These are phyloP conservation scores for Pseudogymnoascus sp. DNA, from an alignment of 2,329 filamentous ascomycete genomes.

Conservation along the genomic window DNA sequence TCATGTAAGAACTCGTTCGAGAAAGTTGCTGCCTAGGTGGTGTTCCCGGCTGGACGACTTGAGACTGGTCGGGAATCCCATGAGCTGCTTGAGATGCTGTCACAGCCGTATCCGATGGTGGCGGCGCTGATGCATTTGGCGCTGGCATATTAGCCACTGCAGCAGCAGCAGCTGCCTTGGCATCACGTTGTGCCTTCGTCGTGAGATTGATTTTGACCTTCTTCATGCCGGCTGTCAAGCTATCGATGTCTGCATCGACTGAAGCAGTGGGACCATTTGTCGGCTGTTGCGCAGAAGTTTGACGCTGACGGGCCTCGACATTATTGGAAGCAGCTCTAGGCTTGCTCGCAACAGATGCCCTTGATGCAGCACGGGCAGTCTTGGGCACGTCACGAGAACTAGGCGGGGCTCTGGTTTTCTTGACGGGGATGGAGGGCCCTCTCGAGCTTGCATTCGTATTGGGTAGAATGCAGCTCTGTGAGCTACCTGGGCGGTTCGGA, in stretches of 20 bases:
- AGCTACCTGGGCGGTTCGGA: constrained; percentile 31
- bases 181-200: constrained; percentile 48
- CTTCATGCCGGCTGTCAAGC: constrained; percentile 49
- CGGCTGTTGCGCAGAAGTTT: background rate
- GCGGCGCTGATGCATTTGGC: constrained; percentile 11
- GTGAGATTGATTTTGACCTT: constrained; percentile 55
- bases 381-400: constrained; percentile 34
- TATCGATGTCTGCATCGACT: constrained; percentile 37
- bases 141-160: constrained; percentile 17
- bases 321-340: background rate
- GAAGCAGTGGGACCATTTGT: background rate
- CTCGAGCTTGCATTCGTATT: constrained; percentile 36
- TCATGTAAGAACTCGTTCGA: background rate
- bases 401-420: constrained; percentile 48
- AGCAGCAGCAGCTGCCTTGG: constrained; percentile 31
- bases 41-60: background rate
- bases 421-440: constrained; percentile 35
- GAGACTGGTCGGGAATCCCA: background rate
- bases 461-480: constrained; percentile 32
- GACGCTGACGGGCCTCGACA: background rate
- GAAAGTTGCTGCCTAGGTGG: background rate
- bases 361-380: constrained; percentile 14
- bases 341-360: constrained; percentile 2
- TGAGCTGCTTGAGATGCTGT: constrained; percentile 6
- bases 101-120: constrained; percentile 9